phyloP scores from a whole-genome alignment of 495 filamentous ascomycete species.

The Diplogelasinospora grovesii region DNA sequence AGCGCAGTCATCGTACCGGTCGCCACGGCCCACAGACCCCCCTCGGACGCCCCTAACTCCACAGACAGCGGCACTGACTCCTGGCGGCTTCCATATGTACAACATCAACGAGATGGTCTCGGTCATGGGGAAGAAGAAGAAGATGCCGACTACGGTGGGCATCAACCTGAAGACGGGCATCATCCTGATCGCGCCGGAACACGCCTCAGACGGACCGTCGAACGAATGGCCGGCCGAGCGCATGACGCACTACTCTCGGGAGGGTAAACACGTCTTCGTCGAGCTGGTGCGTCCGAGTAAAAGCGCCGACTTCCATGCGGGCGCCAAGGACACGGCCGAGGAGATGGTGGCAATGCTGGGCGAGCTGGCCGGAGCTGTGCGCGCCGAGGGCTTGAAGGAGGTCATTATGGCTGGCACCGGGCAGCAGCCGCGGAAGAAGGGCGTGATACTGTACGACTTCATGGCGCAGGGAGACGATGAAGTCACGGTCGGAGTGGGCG shows the following conservation, averaged over 20 bases:
- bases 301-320: constrained; percentile 93
- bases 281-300: constrained; percentile 86
- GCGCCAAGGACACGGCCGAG: constrained; percentile 91
- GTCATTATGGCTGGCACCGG: constrained; percentile 73
- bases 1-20: constrained; percentile 45
- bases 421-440: constrained; percentile 59
- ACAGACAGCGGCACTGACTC: constrained; percentile 42
- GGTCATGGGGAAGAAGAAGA: constrained; percentile 91
- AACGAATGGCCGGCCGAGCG: constrained; percentile 93
- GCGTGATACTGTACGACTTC: constrained; percentile 88
- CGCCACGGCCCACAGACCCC: constrained; percentile 24
- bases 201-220: constrained; percentile 64
- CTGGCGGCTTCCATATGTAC: constrained; percentile 83
- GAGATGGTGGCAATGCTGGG: constrained; percentile 86
- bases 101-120: constrained; percentile 96
- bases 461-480: constrained; percentile 95
- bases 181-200: constrained; percentile 89
- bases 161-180: constrained; percentile 80
- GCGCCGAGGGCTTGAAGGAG: constrained; percentile 78
- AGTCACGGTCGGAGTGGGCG: constrained; percentile 81
- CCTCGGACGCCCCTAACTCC: constrained; percentile 14
- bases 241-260: constrained; percentile 89
- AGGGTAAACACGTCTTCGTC: constrained; percentile 96
- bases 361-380: constrained; percentile 78
- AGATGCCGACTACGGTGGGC: constrained; percentile 90